Evolutionary conservation across 306 rosid genomes (phyloP).

Genomic region (Luffa acutangula): DNA sequence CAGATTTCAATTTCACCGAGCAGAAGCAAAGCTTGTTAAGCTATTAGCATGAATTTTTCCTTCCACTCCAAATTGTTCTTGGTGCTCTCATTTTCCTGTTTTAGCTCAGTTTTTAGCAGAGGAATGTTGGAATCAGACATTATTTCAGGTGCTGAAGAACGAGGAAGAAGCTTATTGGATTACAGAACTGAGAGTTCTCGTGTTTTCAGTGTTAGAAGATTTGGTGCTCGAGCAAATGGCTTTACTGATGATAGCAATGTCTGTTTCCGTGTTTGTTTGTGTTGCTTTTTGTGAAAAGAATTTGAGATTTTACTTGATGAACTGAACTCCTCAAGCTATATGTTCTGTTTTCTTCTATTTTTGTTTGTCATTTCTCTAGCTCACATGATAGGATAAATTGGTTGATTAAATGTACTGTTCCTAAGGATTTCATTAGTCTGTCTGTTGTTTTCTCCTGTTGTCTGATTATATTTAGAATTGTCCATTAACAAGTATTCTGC

Average conservation of each 20-base stretch:
- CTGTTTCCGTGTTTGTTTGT: not conserved
- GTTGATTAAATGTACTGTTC: not conserved
- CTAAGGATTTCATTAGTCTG: not conserved
- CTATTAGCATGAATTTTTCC: slow-evolving; percentile 17
- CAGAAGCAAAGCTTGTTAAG: not conserved
- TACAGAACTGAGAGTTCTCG: not conserved
- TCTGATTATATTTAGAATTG: not conserved
- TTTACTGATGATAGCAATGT: slow-evolving; percentile 29
- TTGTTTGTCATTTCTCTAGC: not conserved
- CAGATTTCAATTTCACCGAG: not conserved
- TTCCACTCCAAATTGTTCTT: slow-evolving; percentile 7
- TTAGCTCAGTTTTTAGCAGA: slow-evolving; percentile 11
- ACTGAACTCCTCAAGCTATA: not conserved
- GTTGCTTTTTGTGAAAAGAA: not conserved
- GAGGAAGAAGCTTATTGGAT: slow-evolving; percentile 12
- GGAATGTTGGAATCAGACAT: not conserved
- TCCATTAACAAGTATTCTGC: not conserved
- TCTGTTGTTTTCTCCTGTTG: not conserved
- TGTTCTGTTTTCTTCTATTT: not conserved
- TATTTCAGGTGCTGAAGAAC: not conserved
- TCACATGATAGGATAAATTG: not conserved
- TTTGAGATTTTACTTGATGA: not conserved
- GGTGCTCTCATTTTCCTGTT: slow-evolving; percentile 14
- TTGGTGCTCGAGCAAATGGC: slow-evolving; percentile 38
- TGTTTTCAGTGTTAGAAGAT: slow-evolving; percentile 28